Evolutionary conservation across 495 filamentous ascomycete genomes (phyloP).

Genomic region (Xylaria bambusicola): DNA sequence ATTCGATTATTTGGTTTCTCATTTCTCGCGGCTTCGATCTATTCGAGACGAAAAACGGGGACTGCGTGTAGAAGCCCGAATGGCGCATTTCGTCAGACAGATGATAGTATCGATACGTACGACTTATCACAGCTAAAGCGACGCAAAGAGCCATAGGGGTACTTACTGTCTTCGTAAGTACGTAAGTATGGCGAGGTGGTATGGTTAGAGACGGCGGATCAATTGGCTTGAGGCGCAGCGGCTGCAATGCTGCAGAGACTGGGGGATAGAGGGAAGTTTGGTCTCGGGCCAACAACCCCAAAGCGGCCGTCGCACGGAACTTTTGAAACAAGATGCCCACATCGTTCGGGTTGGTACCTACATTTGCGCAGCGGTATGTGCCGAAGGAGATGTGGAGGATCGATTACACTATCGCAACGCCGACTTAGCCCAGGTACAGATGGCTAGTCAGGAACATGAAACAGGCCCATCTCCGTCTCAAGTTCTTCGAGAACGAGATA

Average conservation of each 20-base stretch:
- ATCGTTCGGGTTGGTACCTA: background rate
- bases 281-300: conserved; percentile 18
- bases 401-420: conserved; percentile 11
- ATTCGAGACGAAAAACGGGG: too few relatives aligned
- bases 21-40: too few relatives aligned
- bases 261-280: conserved; percentile 3
- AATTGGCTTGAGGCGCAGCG: conserved; percentile 10
- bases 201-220: background rate
- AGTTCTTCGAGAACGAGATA: conserved; percentile 15
- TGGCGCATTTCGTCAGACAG: too few relatives aligned
- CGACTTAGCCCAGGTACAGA: too few relatives aligned
- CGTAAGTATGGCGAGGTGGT: too few relatives aligned
- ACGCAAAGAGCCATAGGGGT: too few relatives aligned
- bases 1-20: too few relatives aligned
- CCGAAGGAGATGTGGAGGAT: conserved; percentile 11
- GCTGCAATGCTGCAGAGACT: conserved; percentile 1
- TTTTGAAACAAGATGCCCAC: conserved; percentile 18
- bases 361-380: background rate
- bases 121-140: too few relatives aligned
- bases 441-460: conserved; percentile 18
- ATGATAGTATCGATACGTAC: too few relatives aligned
- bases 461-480: conserved; percentile 15
- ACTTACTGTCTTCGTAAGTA: too few relatives aligned
- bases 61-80: too few relatives aligned
- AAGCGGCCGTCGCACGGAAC: conserved; percentile 10